Percentiles rank a stretch among this genome's conserved stretches.
Evolutionary conservation across 208 protist genomes (phyloP).

Genomic region (Angomonas ambiguus): DNA sequence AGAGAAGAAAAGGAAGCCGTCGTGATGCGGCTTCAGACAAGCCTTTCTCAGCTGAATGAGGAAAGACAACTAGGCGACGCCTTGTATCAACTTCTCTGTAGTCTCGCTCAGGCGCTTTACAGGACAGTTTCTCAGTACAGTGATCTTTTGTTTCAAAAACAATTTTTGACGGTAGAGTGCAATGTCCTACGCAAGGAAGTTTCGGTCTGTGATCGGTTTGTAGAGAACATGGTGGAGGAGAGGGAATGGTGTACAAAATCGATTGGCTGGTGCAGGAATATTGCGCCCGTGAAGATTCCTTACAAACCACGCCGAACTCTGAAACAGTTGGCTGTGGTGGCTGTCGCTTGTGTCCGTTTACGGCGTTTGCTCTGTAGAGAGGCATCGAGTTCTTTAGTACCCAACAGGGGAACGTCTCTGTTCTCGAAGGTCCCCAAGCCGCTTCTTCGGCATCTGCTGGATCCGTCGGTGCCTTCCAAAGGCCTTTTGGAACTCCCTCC

Average conservation of each 20-base stretch:
- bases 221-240: not conserved
- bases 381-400: too few species aligned
- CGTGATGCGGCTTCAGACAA: not conserved
- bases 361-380: too few species aligned
- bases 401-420: too few species aligned
- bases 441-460: too few species aligned
- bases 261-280: too few species aligned
- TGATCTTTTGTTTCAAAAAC: not conserved
- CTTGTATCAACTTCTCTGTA: not conserved
- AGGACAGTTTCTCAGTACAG: not conserved
- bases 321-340: too few species aligned
- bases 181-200: not conserved
- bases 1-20: not conserved
- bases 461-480: too few species aligned
- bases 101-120: not conserved
- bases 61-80: not conserved
- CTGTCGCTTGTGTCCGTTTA: too few species aligned
- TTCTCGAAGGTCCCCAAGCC: too few species aligned
- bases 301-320: too few species aligned
- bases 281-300: too few species aligned
- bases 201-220: not conserved
- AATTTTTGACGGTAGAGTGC: not conserved
- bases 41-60: not conserved
- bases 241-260: not conserved
- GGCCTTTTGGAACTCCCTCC: too few species aligned